These are phyloP conservation scores for Oligophagozyma castellii DNA, from an alignment of 1,139 yeast genomes.

Conservation along the genomic window DNA sequence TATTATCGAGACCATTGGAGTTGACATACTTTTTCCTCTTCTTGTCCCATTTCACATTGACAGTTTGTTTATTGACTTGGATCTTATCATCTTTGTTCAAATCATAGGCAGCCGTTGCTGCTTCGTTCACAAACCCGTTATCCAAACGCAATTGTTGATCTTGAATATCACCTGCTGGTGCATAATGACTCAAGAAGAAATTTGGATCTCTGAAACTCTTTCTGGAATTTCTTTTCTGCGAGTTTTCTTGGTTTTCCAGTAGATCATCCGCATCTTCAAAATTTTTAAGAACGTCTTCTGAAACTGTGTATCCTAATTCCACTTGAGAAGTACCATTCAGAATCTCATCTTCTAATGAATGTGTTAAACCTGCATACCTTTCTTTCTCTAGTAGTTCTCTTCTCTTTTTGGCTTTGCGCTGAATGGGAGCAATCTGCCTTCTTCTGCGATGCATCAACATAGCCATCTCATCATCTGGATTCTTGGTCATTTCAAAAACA, in stretches of 20 bases:
- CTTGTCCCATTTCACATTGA: slow-evolving; percentile 84
- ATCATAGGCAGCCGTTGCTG: slow-evolving; percentile 75
- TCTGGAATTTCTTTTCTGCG: slow-evolving; percentile 21
- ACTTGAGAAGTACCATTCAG: slow-evolving; percentile 33
- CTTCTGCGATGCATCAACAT: slow-evolving; percentile 80
- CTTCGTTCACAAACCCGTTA: slow-evolving; percentile 71
- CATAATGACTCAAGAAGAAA: slow-evolving; percentile 80
- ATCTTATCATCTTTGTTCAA: slow-evolving; percentile 66
- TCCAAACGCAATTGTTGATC: slow-evolving; percentile 60
- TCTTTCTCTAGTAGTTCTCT: slow-evolving; percentile 59
- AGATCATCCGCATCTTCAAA: slow-evolving; percentile 53
- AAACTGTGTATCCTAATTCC: slow-evolving; percentile 44
- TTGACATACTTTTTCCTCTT: slow-evolving; percentile 86
- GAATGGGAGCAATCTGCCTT: slow-evolving; percentile 77
- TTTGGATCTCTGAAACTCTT: slow-evolving; percentile 63
- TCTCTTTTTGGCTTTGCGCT: slow-evolving; percentile 61
- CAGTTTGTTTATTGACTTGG: slow-evolving; percentile 48
- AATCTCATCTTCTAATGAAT: slow-evolving; percentile 59
- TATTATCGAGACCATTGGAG: slow-evolving; percentile 56
- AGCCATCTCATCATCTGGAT: slow-evolving; percentile 57
- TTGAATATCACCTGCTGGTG: slow-evolving; percentile 66
- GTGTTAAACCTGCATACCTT: slow-evolving; percentile 61
- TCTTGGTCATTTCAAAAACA: slow-evolving; percentile 73
- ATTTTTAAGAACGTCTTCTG: slow-evolving; percentile 39
- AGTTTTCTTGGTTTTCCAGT: slow-evolving; percentile 25